Evolutionary conservation across 768 basidiomycete species (phyloP).

Genomic region (Boletus tylopilopsis): DNA sequence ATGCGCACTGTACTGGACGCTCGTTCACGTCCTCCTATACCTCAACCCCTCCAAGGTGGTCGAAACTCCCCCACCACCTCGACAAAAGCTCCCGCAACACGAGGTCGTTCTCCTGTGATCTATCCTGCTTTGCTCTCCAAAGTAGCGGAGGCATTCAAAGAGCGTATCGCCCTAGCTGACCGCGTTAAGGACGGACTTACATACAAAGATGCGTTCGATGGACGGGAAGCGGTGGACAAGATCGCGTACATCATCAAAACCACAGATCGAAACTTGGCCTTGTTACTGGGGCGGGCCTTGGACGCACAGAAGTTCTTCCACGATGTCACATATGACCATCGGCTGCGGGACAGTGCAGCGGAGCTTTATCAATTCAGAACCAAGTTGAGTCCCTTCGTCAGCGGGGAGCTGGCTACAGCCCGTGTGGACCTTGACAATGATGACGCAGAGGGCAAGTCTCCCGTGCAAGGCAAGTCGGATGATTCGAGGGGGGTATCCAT

Average conservation of each 20-base stretch:
- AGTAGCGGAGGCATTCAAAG: slow-evolving; percentile 90
- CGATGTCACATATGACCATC: slow-evolving; percentile 98
- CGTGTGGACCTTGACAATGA: slow-evolving; percentile 35
- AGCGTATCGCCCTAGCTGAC: slow-evolving; percentile 73
- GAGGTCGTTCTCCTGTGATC: slow-evolving; percentile 64
- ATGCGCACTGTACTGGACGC: slow-evolving; percentile 44
- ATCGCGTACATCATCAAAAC: slow-evolving; percentile 99
- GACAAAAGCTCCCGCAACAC: slow-evolving; percentile 36
- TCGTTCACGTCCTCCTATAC: slow-evolving; percentile 34
- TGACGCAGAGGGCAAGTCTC: slow-evolving; percentile 30
- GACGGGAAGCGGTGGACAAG: slow-evolving; percentile 94
- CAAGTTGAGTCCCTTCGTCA: slow-evolving; percentile 80
- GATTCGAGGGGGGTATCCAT: slow-evolving; percentile 21
- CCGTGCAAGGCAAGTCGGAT: slow-evolving; percentile 18
- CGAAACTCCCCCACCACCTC: slow-evolving; percentile 35
- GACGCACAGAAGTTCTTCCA: slow-evolving; percentile 99
- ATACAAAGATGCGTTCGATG: slow-evolving; percentile 96
- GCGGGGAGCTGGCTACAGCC: slow-evolving; percentile 55
- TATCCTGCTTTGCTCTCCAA: slow-evolving; percentile 96
- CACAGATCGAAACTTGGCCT: slow-evolving; percentile 91
- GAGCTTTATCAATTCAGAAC: slow-evolving; percentile 95
- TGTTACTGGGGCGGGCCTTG: slow-evolving; percentile 91
- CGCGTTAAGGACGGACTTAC: slow-evolving; percentile 92
- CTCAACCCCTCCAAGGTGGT: slow-evolving; percentile 36
- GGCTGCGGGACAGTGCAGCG: slow-evolving; percentile 78